Conservation (phyloP, 1,284 basidiomycete genomes). For the Garcileccinum viscosum region DNA sequence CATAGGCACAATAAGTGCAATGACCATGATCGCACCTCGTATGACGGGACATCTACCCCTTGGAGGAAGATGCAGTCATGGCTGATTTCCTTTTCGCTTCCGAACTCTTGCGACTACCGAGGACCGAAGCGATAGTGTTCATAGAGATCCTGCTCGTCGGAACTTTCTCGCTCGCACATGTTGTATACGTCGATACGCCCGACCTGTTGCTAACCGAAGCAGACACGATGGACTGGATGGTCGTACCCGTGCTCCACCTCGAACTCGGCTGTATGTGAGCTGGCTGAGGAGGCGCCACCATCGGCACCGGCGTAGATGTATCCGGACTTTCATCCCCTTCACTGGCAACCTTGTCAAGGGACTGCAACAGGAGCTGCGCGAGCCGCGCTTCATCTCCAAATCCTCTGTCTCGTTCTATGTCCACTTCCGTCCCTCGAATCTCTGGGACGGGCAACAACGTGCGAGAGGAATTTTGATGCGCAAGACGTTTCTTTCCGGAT, state of each 20-base stretch:
- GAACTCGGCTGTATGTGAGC: constrained; percentile 30
- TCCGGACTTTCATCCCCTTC: constrained; percentile 10
- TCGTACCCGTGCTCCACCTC: constrained; percentile 40
- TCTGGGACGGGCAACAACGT: constrained; percentile 33
- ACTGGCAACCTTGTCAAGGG: constrained; percentile 22
- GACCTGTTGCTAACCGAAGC: constrained; percentile 38
- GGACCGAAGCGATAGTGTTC: constrained; percentile 35
- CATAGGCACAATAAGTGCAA: background rate
- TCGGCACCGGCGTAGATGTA: constrained; percentile 7
- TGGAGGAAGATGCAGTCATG: constrained; percentile 34
- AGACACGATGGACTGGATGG: constrained; percentile 34
- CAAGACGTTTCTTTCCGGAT: constrained; percentile 28
- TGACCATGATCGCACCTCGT: constrained; percentile 8
- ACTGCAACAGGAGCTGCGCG: constrained; percentile 39
- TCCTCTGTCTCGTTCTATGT: constrained; percentile 26
- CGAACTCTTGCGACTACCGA: constrained; percentile 37
- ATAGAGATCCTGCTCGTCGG: constrained; percentile 37
- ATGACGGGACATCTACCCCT: constrained; percentile 19
- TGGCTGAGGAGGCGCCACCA: constrained; percentile 20
- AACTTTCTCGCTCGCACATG: constrained; percentile 35
- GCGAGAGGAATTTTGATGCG: constrained; percentile 37
- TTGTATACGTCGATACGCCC: constrained; percentile 36
- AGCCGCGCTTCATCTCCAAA: constrained; percentile 38
- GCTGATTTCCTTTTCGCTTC: constrained; percentile 36
- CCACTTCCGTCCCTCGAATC: constrained; percentile 21